Evolutionary conservation across 805 yeast species (phyloP).

Genomic region (Jamesozyma spencerorum): DNA sequence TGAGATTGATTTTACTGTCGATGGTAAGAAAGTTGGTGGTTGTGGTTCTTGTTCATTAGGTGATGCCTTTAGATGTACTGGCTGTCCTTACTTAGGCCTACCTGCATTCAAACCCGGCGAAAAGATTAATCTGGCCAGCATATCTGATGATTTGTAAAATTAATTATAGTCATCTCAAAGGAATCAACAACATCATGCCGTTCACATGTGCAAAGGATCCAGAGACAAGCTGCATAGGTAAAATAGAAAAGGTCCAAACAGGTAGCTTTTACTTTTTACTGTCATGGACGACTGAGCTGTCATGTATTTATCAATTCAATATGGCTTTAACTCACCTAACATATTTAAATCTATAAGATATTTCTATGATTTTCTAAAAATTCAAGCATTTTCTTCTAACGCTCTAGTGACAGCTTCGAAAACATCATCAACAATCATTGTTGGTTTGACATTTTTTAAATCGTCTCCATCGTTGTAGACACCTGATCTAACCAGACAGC

Average conservation of each 20-base stretch:
- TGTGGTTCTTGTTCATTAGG: conserved; percentile 97
- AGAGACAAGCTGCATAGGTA: not conserved
- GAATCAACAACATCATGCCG: not conserved
- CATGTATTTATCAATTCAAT: no score
- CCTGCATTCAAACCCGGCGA: conserved; percentile 99
- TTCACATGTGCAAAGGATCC: not conserved
- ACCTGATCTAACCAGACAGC: conserved; percentile 78
- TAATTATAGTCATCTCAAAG: not conserved
- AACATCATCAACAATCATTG: conserved; percentile 43
- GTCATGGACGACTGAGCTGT: no score
- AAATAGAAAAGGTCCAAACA: not conserved
- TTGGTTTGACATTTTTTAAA: conserved; percentile 37
- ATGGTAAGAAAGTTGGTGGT: conserved; percentile 87
- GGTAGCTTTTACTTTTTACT: no score
- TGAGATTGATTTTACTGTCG: conserved; percentile 91
- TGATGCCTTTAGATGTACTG: conserved; percentile 96
- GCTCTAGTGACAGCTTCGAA: conserved; percentile 38
- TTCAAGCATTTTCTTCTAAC: conserved; percentile 8
- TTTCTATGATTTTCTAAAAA: no score
- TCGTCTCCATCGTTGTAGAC: conserved; percentile 57
- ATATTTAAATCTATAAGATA: no score
- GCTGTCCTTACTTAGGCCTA: conserved; percentile 92
- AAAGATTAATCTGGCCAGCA: conserved; percentile 62
- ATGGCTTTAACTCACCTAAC: no score
- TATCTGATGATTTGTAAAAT: conserved; percentile 62